Evolutionary conservation across 2,329 filamentous ascomycete species (phyloP).

Genomic region (Capronia epimyces): DNA sequence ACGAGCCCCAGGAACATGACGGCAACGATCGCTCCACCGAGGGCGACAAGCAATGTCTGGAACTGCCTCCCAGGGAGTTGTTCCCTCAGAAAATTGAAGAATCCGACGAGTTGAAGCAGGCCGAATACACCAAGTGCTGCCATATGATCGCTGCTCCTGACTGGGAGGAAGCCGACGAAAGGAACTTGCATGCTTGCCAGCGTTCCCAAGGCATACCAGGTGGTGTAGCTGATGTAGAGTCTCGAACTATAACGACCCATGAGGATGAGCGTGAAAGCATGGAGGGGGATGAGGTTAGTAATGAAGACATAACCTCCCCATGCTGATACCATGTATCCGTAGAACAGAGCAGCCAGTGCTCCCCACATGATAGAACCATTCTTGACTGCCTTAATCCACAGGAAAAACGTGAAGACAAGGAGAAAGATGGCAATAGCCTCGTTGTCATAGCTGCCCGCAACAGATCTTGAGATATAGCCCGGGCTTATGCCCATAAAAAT

Average conservation of each 20-base stretch:
- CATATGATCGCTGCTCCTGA: conserved; percentile 98
- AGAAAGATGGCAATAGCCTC: conserved; percentile 99
- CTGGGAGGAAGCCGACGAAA: conserved; percentile 93
- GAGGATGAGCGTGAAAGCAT: conserved; percentile 86
- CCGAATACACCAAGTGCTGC: conserved; percentile 92
- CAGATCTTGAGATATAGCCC: conserved; percentile 95
- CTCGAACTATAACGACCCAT: conserved; percentile 96
- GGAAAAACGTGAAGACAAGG: conserved; percentile 94
- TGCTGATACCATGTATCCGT: conserved; percentile 99
- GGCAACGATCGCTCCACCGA: conserved; percentile 68
- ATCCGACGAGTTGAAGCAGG: conserved; percentile 85
- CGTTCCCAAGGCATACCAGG: conserved; percentile 95
- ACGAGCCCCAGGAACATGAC: conserved; percentile 72
- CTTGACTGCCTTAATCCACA: conserved; percentile 99
- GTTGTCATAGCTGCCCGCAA: conserved; percentile 98
- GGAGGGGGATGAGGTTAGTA: conserved; percentile 89
- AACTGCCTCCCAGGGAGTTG: conserved; percentile 90
- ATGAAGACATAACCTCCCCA: conserved; percentile 99
- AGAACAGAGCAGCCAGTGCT: conserved; percentile 87
- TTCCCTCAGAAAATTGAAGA: conserved; percentile 84
- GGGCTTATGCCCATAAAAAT: conserved; percentile 96
- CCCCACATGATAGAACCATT: conserved; percentile 95
- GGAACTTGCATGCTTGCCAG: conserved; percentile 98
- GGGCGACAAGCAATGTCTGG: conserved; percentile 74
- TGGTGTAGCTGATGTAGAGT: conserved; percentile 93